phyloP scores from a whole-genome alignment of 2,329 filamentous ascomycete genomes.

The Ambrosiella cleistominuta region DNA sequence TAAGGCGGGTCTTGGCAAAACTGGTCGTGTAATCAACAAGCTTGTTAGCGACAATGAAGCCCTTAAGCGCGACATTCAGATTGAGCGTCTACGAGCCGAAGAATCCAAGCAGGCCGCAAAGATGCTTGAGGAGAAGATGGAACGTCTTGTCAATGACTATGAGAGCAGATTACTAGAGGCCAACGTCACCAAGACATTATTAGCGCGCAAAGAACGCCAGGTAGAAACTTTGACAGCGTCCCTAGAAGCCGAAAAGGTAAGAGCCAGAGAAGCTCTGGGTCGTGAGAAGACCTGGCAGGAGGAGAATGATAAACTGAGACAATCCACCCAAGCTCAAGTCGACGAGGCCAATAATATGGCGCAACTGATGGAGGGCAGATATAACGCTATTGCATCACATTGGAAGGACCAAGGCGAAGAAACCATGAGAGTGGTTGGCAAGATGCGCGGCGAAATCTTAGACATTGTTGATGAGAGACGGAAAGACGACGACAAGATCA shows the following conservation, averaged over 20 bases:
- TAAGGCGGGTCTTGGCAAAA: conserved; percentile 55
- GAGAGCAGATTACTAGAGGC: conserved; percentile 52
- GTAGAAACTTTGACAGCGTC: conserved; percentile 49
- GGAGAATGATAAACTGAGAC: conserved; percentile 43
- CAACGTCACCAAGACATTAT: conserved; percentile 51
- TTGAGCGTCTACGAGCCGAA: conserved; percentile 47
- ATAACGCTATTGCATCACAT: conserved; percentile 47
- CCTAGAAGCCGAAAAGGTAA: conserved; percentile 46
- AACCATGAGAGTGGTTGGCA: conserved; percentile 33
- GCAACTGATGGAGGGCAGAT: conserved; percentile 50
- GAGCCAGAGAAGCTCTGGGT: conserved; percentile 39
- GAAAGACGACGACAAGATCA: conserved; percentile 45
- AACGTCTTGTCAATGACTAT: conserved; percentile 48
- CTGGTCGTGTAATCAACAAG: conserved; percentile 61
- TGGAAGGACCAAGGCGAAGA: conserved; percentile 50
- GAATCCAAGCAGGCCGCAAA: conserved; percentile 53
- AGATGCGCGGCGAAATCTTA: conserved; percentile 36
- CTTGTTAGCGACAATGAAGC: conserved; percentile 67
- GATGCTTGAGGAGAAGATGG: conserved; percentile 54
- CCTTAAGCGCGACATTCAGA: conserved; percentile 53
- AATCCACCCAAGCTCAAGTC: conserved; percentile 43
- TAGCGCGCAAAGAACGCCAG: conserved; percentile 57
- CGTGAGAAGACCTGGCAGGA: conserved; percentile 44
- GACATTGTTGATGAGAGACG: conserved; percentile 36
- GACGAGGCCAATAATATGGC: conserved; percentile 48